Evolutionary conservation across 176 grass and related monocot species (phyloP).

Genomic region (Bothriochloa decipiens): DNA sequence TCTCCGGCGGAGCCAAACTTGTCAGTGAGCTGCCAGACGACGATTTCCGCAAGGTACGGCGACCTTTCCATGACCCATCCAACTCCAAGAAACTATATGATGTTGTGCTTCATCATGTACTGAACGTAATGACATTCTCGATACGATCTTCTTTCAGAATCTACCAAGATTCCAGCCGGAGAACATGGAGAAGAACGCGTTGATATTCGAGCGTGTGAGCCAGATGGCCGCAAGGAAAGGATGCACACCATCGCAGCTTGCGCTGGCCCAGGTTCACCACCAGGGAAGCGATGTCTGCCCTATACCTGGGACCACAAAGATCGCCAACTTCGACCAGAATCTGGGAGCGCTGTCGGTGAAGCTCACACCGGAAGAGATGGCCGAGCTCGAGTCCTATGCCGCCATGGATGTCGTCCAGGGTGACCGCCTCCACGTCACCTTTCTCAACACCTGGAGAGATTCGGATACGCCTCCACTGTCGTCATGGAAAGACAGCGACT

Average conservation of each 20-base stretch:
- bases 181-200: slow-evolving; percentile 45
- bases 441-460: slow-evolving; percentile 33
- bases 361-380: slow-evolving; percentile 45
- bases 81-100: neutral
- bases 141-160: neutral
- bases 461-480: slow-evolving; percentile 47
- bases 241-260: slow-evolving; percentile 59
- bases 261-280: slow-evolving; percentile 62
- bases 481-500: slow-evolving; percentile 35
- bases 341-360: slow-evolving; percentile 44
- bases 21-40: slow-evolving; percentile 41
- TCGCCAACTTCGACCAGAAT: slow-evolving; percentile 49
- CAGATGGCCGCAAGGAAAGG: slow-evolving; percentile 44
- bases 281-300: slow-evolving; percentile 47
- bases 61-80: neutral
- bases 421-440: neutral
- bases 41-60: slow-evolving; percentile 59
- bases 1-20: slow-evolving; percentile 54
- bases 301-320: slow-evolving; percentile 60
- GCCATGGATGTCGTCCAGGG: slow-evolving; percentile 3
- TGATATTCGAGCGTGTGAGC: slow-evolving; percentile 40
- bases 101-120: neutral
- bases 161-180: slow-evolving; percentile 40
- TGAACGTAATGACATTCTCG: neutral
- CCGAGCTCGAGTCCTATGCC: slow-evolving; percentile 47